Base-by-base conservation (phyloP, 2,329 filamentous ascomycete genomes). In the Aspergillus cejpii region DNA sequence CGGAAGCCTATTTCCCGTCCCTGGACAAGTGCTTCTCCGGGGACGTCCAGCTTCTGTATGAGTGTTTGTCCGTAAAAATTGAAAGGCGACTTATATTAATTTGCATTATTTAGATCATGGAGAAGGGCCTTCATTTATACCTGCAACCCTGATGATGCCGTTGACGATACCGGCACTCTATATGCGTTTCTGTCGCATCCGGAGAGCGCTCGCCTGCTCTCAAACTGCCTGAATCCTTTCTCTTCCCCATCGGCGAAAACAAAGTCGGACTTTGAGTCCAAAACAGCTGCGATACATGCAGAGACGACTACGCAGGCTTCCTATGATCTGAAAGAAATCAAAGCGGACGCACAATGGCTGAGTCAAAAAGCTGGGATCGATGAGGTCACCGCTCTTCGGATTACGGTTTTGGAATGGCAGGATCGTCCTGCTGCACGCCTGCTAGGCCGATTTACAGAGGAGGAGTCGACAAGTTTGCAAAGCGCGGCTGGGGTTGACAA, bases 391-490 rank as follows among this genome's bases (percentile, higher is more conserved):
- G 89, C 91, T 20, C 73, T 98, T 58, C 80, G 92, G 48, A 75
- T 94, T 34, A 83, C 83, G 2, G 72, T 94, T 5, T 70, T 92
- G 37, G 92, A 97, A 74, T 86, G 85, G 74, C 91, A 97, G 68
- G 79, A 78, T 52, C 80, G 88, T 27, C 74, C 88, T n/a, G 75
- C 80, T n/a, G 75, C 76, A 37, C 83, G 89, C 56, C 76, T 96
- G 1, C 74, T 81, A 33, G 78, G 78, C 11, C 80, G 81, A 1
- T 79, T 91, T 45, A 88, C 87, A 0, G 81, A 83, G 37, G 87
- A 92, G 55, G 87, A 94, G 71, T 74, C 81, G 12, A 76, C 82
- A 44, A 89, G 87, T 57, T 70, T 94, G 37, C 82, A 85, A 57
- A 84, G 85, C 57, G 85, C 85, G 12, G 79, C 84, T 10, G 84